A percentile compares a stretch with the other conserved stretches of the same genome.
Evolutionary conservation across 139 green algal genomes (phyloP).

Genomic region (Diplosphaera chodatii): DNA sequence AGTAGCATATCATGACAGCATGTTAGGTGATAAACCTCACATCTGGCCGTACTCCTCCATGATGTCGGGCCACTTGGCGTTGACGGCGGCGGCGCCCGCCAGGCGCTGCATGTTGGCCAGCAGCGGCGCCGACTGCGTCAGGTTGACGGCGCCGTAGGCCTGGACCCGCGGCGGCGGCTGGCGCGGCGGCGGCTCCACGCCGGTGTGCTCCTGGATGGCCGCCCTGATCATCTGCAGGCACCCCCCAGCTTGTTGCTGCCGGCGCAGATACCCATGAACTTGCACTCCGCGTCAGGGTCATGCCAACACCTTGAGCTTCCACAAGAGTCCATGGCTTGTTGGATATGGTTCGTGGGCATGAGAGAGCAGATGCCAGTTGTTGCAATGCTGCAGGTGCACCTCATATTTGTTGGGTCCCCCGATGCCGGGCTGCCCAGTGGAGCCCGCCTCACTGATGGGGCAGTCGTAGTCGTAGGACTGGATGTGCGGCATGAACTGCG

Average conservation of each 20-base stretch:
- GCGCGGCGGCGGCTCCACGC: constrained; percentile 13
- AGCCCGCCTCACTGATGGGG: constrained; percentile 44
- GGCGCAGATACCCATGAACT: no score
- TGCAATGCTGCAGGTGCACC: no score
- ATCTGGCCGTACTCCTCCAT: constrained; percentile 58
- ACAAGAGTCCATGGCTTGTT: no score
- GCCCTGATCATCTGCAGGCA: constrained; percentile 39
- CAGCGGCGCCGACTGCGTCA: constrained; percentile 24
- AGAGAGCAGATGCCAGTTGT: no score
- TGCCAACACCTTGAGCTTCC: no score
- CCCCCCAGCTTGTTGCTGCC: no score
- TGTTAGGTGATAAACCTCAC: no score
- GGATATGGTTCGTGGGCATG: no score
- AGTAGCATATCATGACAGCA: no score
- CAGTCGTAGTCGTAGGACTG: constrained; percentile 57
- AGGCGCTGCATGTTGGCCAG: constrained; percentile 21
- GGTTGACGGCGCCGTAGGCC: constrained; percentile 24
- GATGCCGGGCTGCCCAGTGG: constrained; percentile 46
- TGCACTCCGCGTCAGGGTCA: no score
- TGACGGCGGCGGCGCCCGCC: constrained; percentile 16
- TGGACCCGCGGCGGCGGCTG: constrained; percentile 13
- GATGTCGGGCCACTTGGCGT: constrained; percentile 18
- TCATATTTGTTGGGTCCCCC: constrained; percentile 51
- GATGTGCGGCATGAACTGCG: constrained; percentile 32
- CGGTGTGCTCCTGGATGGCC: constrained; percentile 23